Evolutionary conservation across 2,329 filamentous ascomycete genomes (phyloP).

Genomic region (Sporothrix humicola): DNA sequence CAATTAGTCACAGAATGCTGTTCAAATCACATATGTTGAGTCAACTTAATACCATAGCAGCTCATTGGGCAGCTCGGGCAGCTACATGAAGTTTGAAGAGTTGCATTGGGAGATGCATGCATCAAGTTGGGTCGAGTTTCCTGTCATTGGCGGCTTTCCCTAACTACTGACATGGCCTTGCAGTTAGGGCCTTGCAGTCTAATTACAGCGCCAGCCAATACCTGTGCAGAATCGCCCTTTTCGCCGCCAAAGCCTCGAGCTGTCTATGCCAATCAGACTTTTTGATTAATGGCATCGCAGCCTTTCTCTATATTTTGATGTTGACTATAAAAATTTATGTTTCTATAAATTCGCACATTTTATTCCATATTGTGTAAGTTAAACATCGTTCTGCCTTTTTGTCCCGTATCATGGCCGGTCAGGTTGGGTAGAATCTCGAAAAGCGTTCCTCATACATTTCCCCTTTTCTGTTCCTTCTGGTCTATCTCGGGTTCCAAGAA

Average conservation of each 20-base stretch:
- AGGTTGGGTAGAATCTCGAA: not conserved
- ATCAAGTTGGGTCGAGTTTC: not conserved
- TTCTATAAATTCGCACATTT: not conserved
- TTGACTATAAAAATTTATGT: not conserved
- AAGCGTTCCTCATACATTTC: no score
- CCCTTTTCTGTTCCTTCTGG: not conserved
- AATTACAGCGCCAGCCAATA: conserved; percentile 20
- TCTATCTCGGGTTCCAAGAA: no score
- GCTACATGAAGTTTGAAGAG: not conserved
- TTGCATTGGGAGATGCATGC: not conserved
- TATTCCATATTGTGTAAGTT: not conserved
- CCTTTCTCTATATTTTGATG: not conserved
- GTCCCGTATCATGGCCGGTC: not conserved
- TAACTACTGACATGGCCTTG: not conserved
- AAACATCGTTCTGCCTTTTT: not conserved
- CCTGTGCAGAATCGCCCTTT: conserved; percentile 10
- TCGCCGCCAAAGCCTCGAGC: conserved; percentile 2
- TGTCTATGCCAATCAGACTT: conserved; percentile 23
- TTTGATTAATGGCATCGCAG: not conserved
- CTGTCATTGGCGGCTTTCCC: conserved; percentile 4
- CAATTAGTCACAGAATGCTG: no score
- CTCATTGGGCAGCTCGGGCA: not conserved
- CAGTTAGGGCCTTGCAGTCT: conserved; percentile 18
- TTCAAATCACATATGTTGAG: no score
- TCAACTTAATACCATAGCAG: no score